A percentile compares a stretch with the other conserved stretches of the same genome.
These are phyloP conservation scores for Brassica hybrid DNA, from an alignment of 441 rosid genomes.

Conservation along the genomic window DNA sequence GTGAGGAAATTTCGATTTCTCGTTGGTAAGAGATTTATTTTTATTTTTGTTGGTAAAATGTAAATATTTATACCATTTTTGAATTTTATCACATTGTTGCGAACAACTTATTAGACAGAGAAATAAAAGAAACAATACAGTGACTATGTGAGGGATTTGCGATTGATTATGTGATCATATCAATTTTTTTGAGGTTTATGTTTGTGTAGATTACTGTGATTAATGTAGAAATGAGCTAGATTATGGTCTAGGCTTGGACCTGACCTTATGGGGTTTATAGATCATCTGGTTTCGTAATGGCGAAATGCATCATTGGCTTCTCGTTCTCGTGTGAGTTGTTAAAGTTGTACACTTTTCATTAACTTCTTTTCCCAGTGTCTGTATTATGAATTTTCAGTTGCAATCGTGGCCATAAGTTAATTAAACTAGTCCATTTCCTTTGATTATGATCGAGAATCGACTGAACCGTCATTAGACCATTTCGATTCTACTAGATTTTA, in stretches of 20 bases:
- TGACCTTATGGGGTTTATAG: neutral
- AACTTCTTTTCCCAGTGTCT: neutral
- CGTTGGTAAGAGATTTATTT: neutral
- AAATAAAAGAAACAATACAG: too few species aligned
- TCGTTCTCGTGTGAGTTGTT: neutral
- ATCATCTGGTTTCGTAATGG: neutral
- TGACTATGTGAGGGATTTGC: too few species aligned
- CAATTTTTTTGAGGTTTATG: neutral
- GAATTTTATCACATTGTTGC: too few species aligned
- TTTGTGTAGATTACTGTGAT: neutral
- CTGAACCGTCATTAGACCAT: neutral
- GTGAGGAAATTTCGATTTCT: constrained; percentile 12
- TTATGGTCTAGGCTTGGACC: neutral
- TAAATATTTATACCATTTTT: too few species aligned
- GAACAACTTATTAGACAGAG: too few species aligned
- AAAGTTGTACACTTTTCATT: constrained; percentile 4
- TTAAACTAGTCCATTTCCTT: constrained; percentile 10
- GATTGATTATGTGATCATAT: constrained; percentile 3
- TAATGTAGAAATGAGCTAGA: neutral
- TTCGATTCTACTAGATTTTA: neutral
- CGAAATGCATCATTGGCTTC: neutral
- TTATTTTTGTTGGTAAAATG: too few species aligned
- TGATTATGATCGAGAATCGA: neutral
- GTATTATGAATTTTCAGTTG: neutral
- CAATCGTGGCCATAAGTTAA: neutral